phyloP scores from a whole-genome alignment of 1,284 basidiomycete genomes.

The Somion occarium region DNA sequence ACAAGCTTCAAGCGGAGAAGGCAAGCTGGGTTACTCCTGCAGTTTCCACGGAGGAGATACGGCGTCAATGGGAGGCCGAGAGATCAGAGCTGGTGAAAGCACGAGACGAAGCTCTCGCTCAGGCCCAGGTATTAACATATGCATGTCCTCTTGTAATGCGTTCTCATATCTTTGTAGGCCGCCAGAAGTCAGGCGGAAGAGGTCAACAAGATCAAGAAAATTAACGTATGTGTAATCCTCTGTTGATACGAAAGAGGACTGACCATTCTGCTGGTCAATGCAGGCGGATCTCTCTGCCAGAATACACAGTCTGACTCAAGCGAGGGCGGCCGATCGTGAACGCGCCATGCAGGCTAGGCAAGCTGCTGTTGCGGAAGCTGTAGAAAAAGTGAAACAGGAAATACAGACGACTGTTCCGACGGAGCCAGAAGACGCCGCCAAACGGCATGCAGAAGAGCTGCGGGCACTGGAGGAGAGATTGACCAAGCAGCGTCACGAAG shows the following conservation, averaged over 20 bases:
- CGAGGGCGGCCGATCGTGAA: constrained; percentile 33
- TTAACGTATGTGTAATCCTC: constrained; percentile 30
- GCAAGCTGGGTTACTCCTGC: constrained; percentile 26
- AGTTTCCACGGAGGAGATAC: constrained; percentile 29
- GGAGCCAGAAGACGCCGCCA: constrained; percentile 33
- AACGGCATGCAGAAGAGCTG: constrained; percentile 57
- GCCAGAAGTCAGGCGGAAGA: constrained; percentile 46
- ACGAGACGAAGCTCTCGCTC: constrained; percentile 54
- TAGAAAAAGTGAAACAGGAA: constrained; percentile 50
- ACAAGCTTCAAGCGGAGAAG: constrained; percentile 57
- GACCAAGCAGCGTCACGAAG: constrained; percentile 46
- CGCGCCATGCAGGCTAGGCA: constrained; percentile 35
- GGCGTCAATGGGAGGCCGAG: constrained; percentile 48
- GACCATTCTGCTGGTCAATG: too few relatives aligned
- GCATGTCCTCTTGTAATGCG: too few relatives aligned
- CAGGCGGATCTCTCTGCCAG: constrained; percentile 11
- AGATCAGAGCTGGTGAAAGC: constrained; percentile 51
- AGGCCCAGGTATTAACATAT: constrained; percentile 59
- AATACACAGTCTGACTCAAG: constrained; percentile 32
- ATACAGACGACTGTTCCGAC: constrained; percentile 26
- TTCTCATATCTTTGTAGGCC: constrained; percentile 27
- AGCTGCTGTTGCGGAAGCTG: constrained; percentile 46
- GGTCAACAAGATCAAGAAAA: constrained; percentile 34
- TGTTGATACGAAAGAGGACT: too few relatives aligned
- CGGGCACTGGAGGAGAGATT: constrained; percentile 49